These are phyloP conservation scores for Neurospora sp. DNA, from an alignment of 2,329 filamentous ascomycete genomes.

Conservation along the genomic window DNA sequence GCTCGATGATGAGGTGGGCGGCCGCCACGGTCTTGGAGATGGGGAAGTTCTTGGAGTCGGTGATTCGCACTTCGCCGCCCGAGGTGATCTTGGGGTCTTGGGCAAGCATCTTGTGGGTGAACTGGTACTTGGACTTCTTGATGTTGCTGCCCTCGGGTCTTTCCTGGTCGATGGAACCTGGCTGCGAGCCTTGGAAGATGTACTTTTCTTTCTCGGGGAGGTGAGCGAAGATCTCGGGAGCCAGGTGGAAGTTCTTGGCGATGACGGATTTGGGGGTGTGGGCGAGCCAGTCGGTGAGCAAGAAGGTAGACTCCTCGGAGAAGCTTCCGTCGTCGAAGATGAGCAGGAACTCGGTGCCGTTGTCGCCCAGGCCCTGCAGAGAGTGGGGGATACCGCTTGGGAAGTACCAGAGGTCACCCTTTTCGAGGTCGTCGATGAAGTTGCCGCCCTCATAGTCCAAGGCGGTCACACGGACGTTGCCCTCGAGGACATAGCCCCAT, in stretches of 20 bases:
- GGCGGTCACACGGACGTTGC: conserved; percentile 60
- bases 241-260: conserved; percentile 65
- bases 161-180: conserved; percentile 56
- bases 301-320: conserved; percentile 57
- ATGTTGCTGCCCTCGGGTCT: conserved; percentile 50
- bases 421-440: conserved; percentile 66
- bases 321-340: conserved; percentile 42
- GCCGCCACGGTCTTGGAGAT: conserved; percentile 65
- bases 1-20: conserved; percentile 60
- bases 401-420: conserved; percentile 76
- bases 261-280: conserved; percentile 65
- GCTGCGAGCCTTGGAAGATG: conserved; percentile 63
- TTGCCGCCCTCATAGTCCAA: conserved; percentile 67
- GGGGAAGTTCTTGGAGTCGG: conserved; percentile 67
- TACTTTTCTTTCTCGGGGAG: conserved; percentile 61
- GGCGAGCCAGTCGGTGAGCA: conserved; percentile 64
- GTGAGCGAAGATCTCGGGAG: conserved; percentile 59
- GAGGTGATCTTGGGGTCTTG: conserved; percentile 56
- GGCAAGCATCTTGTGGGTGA: conserved; percentile 62
- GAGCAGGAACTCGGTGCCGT: conserved; percentile 44
- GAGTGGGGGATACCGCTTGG: conserved; percentile 69
- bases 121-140: conserved; percentile 57
- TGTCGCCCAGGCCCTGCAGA: conserved; percentile 59
- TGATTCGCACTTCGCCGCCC: conserved; percentile 63
- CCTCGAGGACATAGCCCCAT: conserved; percentile 67